phyloP scores from a whole-genome alignment of 352 stramenopile species.

The Phytophthora hibernalis region DNA sequence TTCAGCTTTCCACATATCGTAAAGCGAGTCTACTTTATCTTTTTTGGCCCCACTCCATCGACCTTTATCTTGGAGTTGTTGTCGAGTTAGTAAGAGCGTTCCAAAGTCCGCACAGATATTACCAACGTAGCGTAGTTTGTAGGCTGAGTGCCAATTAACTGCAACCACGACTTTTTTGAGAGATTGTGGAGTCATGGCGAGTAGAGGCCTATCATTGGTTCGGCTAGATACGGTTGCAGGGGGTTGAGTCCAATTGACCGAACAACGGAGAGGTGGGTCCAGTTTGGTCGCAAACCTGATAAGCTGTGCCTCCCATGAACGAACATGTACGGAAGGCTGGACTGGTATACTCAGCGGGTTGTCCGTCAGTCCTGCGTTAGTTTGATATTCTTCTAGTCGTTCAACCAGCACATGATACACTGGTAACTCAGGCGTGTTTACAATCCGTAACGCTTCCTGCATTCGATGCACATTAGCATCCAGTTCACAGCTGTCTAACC shows the following conservation, averaged over 20 bases:
- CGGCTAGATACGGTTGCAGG: background rate
- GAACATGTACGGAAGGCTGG: no score
- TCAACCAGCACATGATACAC: constrained; percentile 5
- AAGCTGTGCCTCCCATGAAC: background rate
- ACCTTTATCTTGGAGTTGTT: no score
- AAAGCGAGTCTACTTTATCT: background rate
- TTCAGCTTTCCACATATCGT: background rate
- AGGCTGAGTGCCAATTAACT: background rate
- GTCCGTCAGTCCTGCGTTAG: background rate
- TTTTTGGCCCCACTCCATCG: background rate
- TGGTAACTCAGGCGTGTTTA: constrained; percentile 12
- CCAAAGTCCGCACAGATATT: background rate
- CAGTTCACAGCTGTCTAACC: background rate
- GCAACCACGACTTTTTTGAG: background rate
- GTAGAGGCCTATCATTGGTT: background rate
- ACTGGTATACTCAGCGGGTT: background rate
- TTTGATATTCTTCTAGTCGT: constrained; percentile 1
- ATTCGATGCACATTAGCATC: constrained; percentile 5
- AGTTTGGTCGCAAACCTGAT: background rate
- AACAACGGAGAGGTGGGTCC: no score
- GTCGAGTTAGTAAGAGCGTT: background rate
- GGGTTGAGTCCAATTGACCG: background rate
- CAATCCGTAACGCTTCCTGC: background rate
- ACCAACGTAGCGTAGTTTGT: background rate
- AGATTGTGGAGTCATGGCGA: background rate